A percentile compares a stretch with the other conserved stretches of the same genome.
phyloP scores from a whole-genome alignment of 2,329 filamentous ascomycete species.

The Mycosphaerella sp. region DNA sequence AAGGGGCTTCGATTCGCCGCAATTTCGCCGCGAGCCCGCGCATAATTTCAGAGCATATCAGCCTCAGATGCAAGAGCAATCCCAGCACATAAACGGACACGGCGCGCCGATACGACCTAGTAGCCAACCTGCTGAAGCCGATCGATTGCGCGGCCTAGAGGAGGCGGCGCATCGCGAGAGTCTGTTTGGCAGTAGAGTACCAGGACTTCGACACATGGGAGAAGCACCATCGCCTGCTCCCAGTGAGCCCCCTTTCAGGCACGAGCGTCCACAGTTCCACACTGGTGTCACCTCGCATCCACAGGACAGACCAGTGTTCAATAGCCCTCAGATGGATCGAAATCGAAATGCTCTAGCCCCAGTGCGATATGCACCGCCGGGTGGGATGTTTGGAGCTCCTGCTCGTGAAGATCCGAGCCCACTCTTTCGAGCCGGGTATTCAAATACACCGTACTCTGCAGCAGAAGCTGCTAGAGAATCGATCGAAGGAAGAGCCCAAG shows the following conservation, averaged over 20 bases:
- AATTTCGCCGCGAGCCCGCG: conserved; percentile 28
- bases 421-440: conserved; percentile 29
- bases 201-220: conserved; percentile 25
- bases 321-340: conserved; percentile 29
- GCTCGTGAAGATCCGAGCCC: conserved; percentile 31
- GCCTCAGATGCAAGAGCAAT: conserved; percentile 21
- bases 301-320: conserved; percentile 21
- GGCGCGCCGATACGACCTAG: conserved; percentile 28
- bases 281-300: conserved; percentile 29
- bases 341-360: conserved; percentile 21
- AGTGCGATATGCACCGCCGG: conserved; percentile 19
- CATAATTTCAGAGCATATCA: conserved; percentile 32
- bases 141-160: conserved; percentile 20
- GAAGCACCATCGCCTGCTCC: conserved; percentile 20
- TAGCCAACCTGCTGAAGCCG: conserved; percentile 32
- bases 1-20: conserved; percentile 31
- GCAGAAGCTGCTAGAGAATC: conserved; percentile 29
- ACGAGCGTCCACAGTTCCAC: conserved; percentile 23
- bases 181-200: conserved; percentile 20
- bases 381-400: conserved; percentile 23
- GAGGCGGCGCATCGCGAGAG: conserved; percentile 25
- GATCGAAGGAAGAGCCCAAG: conserved; percentile 27
- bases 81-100: conserved; percentile 22
- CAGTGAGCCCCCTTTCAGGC: conserved; percentile 20
- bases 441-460: conserved; percentile 22